A percentile compares a stretch with the other conserved stretches of the same genome.
Conservation (phyloP, 192 early-diverging fungal species). For the Spinellus fusiger region DNA sequence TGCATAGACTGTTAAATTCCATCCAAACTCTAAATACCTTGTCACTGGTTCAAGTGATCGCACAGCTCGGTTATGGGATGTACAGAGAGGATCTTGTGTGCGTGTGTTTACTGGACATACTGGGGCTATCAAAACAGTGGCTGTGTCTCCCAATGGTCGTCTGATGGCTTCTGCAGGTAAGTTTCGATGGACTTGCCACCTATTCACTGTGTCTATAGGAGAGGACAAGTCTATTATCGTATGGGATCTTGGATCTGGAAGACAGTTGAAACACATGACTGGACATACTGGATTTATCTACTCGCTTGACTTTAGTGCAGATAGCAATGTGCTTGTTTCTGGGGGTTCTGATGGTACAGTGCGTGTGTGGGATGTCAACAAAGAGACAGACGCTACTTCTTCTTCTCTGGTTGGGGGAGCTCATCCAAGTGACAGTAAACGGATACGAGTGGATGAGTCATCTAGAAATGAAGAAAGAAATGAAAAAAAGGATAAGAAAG, state of each 20-base stretch:
- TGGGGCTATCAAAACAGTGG: constrained; percentile 76
- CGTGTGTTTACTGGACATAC: constrained; percentile 86
- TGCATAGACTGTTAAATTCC: constrained; percentile 77
- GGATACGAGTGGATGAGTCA: neutral
- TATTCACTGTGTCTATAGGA: constrained; percentile 33
- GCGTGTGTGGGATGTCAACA: constrained; percentile 82
- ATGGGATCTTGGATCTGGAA: constrained; percentile 90
- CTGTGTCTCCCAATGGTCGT: constrained; percentile 89
- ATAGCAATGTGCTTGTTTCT: constrained; percentile 75
- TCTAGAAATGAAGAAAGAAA: constrained; percentile 6
- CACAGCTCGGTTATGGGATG: constrained; percentile 87
- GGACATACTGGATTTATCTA: constrained; percentile 85
- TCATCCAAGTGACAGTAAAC: neutral
- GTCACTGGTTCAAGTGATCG: constrained; percentile 89
- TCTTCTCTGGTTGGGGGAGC: neutral
- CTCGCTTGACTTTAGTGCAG: constrained; percentile 79
- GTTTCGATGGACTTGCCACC: neutral
- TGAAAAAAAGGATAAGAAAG: constrained; percentile 10
- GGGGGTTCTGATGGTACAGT: constrained; percentile 88
- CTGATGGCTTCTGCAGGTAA: constrained; percentile 84
- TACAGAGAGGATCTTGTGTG: constrained; percentile 83
- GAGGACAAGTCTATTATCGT: constrained; percentile 75
- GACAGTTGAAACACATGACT: constrained; percentile 71
- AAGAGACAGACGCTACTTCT: constrained; percentile 24
- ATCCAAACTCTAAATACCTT: constrained; percentile 94